phyloP scores from a whole-genome alignment of 495 filamentous ascomycete species.

The Corynascus novoguineensis region DNA sequence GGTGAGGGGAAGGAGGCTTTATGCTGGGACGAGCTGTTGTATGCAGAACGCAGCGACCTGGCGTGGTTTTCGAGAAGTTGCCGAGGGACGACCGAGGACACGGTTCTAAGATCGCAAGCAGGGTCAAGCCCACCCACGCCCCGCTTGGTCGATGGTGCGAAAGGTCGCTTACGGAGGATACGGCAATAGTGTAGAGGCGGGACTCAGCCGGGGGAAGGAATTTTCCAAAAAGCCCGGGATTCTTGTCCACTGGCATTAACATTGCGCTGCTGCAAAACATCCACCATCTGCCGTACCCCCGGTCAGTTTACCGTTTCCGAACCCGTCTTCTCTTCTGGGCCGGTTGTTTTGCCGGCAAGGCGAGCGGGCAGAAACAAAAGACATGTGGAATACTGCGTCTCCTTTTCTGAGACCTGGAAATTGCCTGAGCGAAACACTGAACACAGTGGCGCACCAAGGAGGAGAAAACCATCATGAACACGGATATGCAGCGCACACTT shows the following conservation, averaged over 20 bases:
- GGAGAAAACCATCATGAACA: background rate
- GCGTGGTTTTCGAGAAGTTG: constrained; percentile 9
- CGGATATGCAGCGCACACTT: background rate
- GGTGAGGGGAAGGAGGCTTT: no score
- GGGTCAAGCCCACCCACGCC: constrained; percentile 26
- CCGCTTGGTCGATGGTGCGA: constrained; percentile 26
- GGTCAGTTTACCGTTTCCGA: background rate
- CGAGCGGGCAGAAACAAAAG: background rate
- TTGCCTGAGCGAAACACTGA: background rate
- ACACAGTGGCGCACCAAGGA: background rate
- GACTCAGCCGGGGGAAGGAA: constrained; percentile 22
- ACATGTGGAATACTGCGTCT: background rate
- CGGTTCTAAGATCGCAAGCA: constrained; percentile 31
- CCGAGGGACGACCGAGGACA: constrained; percentile 30
- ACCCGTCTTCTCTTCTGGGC: background rate
- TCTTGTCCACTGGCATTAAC: constrained; percentile 11
- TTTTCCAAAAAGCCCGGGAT: constrained; percentile 19
- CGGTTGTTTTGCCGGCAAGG: background rate
- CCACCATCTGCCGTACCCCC: constrained; percentile 14
- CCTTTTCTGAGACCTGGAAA: background rate
- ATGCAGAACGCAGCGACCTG: constrained; percentile 11
- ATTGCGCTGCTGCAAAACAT: constrained; percentile 14
- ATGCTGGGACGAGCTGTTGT: constrained; percentile 14
- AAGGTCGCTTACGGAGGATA: constrained; percentile 22
- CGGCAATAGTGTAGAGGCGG: no score